Evolutionary conservation across 768 basidiomycete species (phyloP).

Genomic region (Mrakia blollopis): DNA sequence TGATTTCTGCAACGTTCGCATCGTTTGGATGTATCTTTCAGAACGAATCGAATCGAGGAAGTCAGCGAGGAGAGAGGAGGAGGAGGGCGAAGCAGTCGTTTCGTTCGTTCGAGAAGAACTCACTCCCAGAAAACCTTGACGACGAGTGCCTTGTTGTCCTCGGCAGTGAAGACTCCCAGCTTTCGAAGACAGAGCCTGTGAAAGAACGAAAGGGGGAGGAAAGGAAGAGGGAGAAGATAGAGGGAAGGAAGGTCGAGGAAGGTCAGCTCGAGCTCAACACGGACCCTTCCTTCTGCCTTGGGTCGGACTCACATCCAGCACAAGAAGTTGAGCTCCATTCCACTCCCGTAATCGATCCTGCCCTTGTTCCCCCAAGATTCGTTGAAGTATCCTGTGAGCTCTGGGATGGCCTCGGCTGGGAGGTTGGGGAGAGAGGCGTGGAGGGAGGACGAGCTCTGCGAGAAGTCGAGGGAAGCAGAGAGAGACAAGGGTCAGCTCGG

Average conservation of each 20-base stretch:
- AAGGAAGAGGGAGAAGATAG: not conserved
- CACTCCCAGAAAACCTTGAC: constrained; percentile 84
- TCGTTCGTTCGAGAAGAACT: constrained; percentile 32
- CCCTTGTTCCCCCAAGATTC: constrained; percentile 88
- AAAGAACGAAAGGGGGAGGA: not conserved
- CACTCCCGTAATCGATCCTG: constrained; percentile 97
- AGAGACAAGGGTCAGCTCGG: not conserved
- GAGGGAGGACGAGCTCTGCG: constrained; percentile 56
- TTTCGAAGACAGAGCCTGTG: constrained; percentile 74
- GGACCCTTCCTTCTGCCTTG: not conserved
- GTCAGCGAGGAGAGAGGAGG: constrained; percentile 13
- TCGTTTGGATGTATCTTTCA: constrained; percentile 45
- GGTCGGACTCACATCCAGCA: constrained; percentile 77
- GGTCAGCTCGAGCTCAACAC: not conserved
- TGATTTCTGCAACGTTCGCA: constrained; percentile 73
- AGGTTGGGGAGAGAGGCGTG: constrained; percentile 59
- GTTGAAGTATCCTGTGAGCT: constrained; percentile 72
- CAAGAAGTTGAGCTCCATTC: constrained; percentile 96
- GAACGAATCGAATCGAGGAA: not conserved
- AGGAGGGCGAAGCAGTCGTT: constrained; percentile 11
- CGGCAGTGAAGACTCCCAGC: constrained; percentile 58
- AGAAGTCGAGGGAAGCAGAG: not conserved
- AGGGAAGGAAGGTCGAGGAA: not conserved
- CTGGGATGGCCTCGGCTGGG: constrained; percentile 56
- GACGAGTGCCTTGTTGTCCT: constrained; percentile 71